phyloP scores from a whole-genome alignment of 495 filamentous ascomycete genomes.

The Parmelia sp. region DNA sequence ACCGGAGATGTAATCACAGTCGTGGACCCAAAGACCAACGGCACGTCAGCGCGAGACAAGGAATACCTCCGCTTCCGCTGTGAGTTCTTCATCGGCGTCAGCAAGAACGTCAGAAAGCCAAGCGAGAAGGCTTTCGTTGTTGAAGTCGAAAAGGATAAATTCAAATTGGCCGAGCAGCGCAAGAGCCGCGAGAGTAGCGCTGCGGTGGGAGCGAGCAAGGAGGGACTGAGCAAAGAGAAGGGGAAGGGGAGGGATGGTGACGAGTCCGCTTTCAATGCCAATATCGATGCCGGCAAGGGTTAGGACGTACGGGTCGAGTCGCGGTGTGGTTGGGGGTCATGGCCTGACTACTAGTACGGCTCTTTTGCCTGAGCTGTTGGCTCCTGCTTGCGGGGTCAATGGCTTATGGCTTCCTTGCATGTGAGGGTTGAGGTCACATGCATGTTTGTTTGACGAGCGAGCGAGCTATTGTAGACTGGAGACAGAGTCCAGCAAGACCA shows the following conservation, averaged over 20 bases:
- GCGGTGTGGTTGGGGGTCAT: constrained; percentile 6
- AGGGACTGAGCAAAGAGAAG: background rate
- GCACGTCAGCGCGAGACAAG: constrained; percentile 38
- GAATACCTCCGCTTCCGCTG: constrained; percentile 46
- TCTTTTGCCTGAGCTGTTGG: background rate
- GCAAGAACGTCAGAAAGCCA: constrained; percentile 38
- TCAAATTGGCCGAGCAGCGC: background rate
- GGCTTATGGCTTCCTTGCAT: background rate
- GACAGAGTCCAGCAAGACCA: background rate
- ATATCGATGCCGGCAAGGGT: background rate
- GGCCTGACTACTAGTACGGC: background rate
- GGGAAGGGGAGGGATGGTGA: background rate
- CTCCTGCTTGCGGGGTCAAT: background rate
- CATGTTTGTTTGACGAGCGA: background rate
- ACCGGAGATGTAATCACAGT: constrained; percentile 20
- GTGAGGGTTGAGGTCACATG: constrained; percentile 1
- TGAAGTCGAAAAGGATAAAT: constrained; percentile 33
- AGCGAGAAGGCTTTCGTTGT: constrained; percentile 22
- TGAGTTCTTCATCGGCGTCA: constrained; percentile 50
- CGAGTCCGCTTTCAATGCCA: background rate
- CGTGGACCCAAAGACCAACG: constrained; percentile 36
- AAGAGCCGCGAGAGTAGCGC: constrained; percentile 12
- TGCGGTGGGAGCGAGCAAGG: constrained; percentile 4
- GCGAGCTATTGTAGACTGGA: too few species aligned
- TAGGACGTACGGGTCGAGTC: background rate